Conservation (phyloP, 495 filamentous ascomycete genomes). For the Hypoxylon perforatum region DNA sequence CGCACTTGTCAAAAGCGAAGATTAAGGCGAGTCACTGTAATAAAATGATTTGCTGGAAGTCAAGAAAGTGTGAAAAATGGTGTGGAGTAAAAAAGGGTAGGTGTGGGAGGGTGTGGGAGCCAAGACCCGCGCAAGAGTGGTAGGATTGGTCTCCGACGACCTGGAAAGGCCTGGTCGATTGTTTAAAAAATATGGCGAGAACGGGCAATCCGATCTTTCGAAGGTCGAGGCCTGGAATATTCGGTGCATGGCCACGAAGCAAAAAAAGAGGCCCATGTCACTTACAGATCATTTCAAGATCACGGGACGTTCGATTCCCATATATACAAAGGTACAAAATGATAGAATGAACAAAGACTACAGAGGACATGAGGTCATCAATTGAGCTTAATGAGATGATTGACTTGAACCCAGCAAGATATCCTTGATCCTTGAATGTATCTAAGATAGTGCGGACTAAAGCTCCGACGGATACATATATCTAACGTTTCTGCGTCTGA, state of each 20-base stretch:
- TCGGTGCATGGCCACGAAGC: constrained; percentile 21
- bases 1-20: constrained; percentile 25
- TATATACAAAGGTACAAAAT: constrained; percentile 24
- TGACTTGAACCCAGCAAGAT: too few relatives aligned
- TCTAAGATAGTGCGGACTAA: too few relatives aligned
- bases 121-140: constrained; percentile 25
- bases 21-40: constrained; percentile 12
- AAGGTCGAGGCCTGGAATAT: constrained; percentile 32
- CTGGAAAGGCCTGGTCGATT: constrained; percentile 39
- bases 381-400: constrained; percentile 4
- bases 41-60: constrained; percentile 37
- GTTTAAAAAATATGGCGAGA: constrained; percentile 21
- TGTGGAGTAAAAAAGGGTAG: constrained; percentile 36
- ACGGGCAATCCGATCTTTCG: constrained; percentile 19
- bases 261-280: too few relatives aligned
- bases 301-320: not conserved
- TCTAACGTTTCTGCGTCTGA: too few relatives aligned
- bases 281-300: not conserved
- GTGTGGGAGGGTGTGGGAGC: constrained; percentile 31
- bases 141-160: constrained; percentile 44
- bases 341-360: constrained; percentile 12
- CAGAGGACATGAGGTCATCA: constrained; percentile 17
- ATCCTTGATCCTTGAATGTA: too few relatives aligned
- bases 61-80: constrained; percentile 28
- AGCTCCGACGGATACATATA: too few relatives aligned